These are phyloP conservation scores for Phialemonium atrogriseum DNA, from an alignment of 2,329 filamentous ascomycete genomes.

Conservation along the genomic window DNA sequence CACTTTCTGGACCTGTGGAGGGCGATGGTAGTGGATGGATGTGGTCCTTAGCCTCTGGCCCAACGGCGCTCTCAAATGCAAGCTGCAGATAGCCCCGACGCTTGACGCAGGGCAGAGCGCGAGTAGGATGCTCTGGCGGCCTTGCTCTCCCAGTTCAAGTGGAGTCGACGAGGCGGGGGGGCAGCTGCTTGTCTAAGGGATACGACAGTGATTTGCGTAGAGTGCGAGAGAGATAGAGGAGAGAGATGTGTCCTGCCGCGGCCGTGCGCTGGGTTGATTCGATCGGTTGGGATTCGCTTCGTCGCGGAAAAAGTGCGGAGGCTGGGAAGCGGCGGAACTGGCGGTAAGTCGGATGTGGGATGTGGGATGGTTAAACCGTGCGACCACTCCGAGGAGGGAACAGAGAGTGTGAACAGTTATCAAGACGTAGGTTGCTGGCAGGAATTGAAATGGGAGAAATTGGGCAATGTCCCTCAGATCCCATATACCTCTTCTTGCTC, in stretches of 20 bases:
- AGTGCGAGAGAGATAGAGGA: background rate
- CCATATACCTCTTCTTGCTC: background rate
- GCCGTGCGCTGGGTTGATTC: conserved; percentile 2
- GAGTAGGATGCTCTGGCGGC: background rate
- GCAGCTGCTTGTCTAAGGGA: no score
- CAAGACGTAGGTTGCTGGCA: no score
- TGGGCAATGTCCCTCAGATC: background rate
- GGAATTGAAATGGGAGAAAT: no score
- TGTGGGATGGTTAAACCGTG: background rate
- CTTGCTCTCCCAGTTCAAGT: background rate
- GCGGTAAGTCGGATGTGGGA: background rate
- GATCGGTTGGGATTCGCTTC: background rate
- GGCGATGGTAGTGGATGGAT: background rate
- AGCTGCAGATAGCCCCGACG: no score
- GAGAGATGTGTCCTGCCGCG: background rate
- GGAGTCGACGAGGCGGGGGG: background rate
- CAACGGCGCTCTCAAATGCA: background rate
- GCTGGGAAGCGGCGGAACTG: background rate
- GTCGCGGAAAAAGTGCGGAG: conserved; percentile 1
- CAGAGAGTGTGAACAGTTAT: no score
- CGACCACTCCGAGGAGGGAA: no score
- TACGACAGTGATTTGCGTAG: background rate
- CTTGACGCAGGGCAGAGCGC: no score
- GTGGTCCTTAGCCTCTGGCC: background rate
- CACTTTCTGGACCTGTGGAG: background rate